Evolutionary conservation across 306 rosid species (phyloP), one percentile per base, ranked within the genome.

Genomic region (Fragaria iinumae): DNA sequence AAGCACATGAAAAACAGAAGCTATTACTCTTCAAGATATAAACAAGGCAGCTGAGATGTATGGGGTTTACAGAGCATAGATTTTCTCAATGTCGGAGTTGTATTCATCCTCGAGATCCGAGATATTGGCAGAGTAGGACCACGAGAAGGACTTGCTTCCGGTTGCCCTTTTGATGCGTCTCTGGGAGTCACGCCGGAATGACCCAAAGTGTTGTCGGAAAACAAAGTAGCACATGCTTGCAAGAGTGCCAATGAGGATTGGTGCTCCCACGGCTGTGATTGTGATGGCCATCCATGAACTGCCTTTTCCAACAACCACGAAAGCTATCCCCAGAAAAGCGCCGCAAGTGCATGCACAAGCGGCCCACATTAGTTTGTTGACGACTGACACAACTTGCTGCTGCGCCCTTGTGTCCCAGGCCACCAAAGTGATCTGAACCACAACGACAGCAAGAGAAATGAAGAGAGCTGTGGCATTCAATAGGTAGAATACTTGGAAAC

Each of bases 341-440:
- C 97, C 99, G 18, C 91, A 88, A 25, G 97, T 95, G 91, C 99
- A 95, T 47, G 96, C 87, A 70, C 99, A 95, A 38, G 99, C 99
- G 62, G 86, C 93, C 99, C 97, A 92, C 99, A 95, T 92, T 16
- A 95, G 80, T 86, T 92, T 95, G 86, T 95, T 95, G 47, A 95
- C 97, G 23, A 95, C 97, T 0, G 99, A 95, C 17, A 95, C 97
- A 8, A 95, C 84, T 91, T 88, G 96, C 88, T 82, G 87, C 83
- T 95, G 99, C 82, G 99, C 93, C 39, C 90, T 76, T 0, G 99
- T 95, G 84, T 95, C 97, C 99, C 99, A 95, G 2, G 99, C 97
- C 73, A 95, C 99, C 87, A 95, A 81, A 67, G 99, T 95, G 81
- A 95, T 95, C 79, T 95, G 99, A 82, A 95, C 97, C 69, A 95